phyloP scores from a whole-genome alignment of 768 basidiomycete species.

The Xerocomus spinulosus region DNA sequence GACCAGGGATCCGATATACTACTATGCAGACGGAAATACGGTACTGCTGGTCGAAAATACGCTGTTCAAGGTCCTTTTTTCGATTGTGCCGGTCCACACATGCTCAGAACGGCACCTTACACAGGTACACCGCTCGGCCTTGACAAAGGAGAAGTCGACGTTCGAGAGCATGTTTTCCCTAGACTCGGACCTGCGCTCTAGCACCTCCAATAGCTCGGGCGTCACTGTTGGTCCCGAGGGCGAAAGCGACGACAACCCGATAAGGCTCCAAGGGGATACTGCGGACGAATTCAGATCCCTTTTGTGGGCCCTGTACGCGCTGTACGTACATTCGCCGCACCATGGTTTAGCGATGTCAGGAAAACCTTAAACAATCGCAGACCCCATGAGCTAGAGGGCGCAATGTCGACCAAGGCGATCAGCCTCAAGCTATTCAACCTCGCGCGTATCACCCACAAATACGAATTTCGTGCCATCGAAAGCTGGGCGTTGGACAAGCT shows the following conservation, averaged over 20 bases:
- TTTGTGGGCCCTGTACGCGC: conserved; percentile 48
- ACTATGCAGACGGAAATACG: conserved; percentile 37
- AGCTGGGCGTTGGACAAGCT: conserved; percentile 42
- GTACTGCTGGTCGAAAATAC: conserved; percentile 41
- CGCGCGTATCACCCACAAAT: conserved; percentile 45
- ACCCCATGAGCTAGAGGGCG: conserved; percentile 42
- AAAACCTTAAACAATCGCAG: conserved; percentile 24
- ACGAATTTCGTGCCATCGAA: conserved; percentile 43
- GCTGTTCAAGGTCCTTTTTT: conserved; percentile 44
- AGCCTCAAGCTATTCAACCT: conserved; percentile 44
- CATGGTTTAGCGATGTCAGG: neutral
- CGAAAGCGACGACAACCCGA: conserved; percentile 46
- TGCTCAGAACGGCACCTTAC: conserved; percentile 16
- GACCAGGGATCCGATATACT: conserved; percentile 39
- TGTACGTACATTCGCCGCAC: conserved; percentile 36
- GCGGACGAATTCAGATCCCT: conserved; percentile 49
- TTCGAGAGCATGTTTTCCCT: conserved; percentile 47
- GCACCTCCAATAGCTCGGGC: conserved; percentile 16
- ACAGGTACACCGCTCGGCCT: conserved; percentile 38
- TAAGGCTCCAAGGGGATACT: conserved; percentile 43
- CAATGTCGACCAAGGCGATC: conserved; percentile 39
- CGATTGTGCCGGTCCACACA: conserved; percentile 9
- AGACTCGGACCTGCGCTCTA: conserved; percentile 32
- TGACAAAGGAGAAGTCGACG: conserved; percentile 43
- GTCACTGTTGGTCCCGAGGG: conserved; percentile 40